A percentile compares a stretch with the other conserved stretches of the same genome.
Evolutionary conservation across 345 rosid species (phyloP).

Genomic region (Populus davidiana): DNA sequence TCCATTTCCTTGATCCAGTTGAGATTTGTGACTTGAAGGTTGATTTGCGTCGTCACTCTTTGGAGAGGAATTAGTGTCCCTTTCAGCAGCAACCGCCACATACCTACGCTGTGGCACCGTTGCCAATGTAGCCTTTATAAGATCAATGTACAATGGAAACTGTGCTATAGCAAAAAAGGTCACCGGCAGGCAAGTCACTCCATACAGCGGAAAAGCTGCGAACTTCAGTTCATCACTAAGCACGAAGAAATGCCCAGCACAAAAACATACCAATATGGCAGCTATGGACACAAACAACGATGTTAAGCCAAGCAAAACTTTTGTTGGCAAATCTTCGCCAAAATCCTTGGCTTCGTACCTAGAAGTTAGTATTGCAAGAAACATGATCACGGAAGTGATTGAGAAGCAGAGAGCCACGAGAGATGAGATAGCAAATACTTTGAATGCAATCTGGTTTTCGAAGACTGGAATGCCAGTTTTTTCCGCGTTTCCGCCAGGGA

Average conservation of each 20-base stretch:
- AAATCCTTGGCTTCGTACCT: constrained; percentile 22
- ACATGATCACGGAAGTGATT: constrained; percentile 22
- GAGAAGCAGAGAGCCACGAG: constrained; percentile 30
- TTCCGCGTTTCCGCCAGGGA: constrained; percentile 26
- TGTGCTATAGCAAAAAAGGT: constrained; percentile 43
- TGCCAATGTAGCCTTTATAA: constrained; percentile 35
- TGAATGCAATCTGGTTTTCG: constrained; percentile 11
- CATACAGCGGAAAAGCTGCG: constrained; percentile 42
- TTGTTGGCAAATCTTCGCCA: constrained; percentile 4
- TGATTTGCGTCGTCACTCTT: no score
- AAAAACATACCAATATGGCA: constrained; percentile 37
- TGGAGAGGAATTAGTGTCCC: no score
- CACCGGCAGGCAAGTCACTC: constrained; percentile 47
- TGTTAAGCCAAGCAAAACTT: constrained; percentile 18
- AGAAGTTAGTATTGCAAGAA: constrained; percentile 28
- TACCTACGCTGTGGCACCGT: constrained; percentile 43
- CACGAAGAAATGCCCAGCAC: constrained; percentile 54
- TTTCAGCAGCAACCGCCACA: neutral
- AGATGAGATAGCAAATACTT: constrained; percentile 24
- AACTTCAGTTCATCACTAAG: constrained; percentile 34
- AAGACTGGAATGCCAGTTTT: constrained; percentile 4
- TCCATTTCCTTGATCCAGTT: no score
- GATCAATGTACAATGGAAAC: constrained; percentile 47
- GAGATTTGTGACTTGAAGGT: no score
- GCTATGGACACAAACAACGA: constrained; percentile 24